Evolutionary conservation across 2,329 filamentous ascomycete genomes (phyloP).

Genomic region (Myriosclerotinia duriaeana): DNA sequence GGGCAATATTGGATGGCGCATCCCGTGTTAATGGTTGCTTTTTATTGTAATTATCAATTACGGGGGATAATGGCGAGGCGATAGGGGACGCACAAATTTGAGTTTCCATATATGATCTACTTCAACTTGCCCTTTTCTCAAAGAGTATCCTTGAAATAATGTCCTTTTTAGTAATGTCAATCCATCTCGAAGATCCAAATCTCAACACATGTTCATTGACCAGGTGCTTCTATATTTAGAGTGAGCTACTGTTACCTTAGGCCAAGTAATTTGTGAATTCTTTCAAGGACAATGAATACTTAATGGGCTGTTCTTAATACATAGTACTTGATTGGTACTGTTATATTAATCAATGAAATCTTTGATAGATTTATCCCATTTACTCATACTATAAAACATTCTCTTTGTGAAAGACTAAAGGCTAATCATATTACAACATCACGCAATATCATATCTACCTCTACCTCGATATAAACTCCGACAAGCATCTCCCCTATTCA

Average conservation of each 20-base stretch:
- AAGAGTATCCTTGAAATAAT: not conserved
- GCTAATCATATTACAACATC: not conserved
- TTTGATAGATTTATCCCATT: not conserved
- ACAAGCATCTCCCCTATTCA: not conserved
- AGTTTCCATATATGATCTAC: constrained; percentile 4
- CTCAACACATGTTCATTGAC: not conserved
- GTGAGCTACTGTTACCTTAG: no score
- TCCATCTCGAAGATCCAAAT: not conserved
- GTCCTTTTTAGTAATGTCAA: not conserved
- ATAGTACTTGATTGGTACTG: not conserved
- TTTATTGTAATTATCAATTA: constrained; percentile 9
- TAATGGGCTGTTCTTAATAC: not conserved
- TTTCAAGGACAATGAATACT: constrained; percentile 7
- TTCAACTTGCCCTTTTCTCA: not conserved
- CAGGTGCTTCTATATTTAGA: not conserved
- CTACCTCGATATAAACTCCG: not conserved
- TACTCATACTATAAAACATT: not conserved
- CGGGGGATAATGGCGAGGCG: constrained; percentile 7
- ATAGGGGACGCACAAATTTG: not conserved
- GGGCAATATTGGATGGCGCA: constrained; percentile 13
- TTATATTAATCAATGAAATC: not conserved
- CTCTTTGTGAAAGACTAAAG: constrained; percentile 2
- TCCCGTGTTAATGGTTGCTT: not conserved
- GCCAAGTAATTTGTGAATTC: not conserved
- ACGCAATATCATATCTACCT: not conserved